These are phyloP conservation scores for Thraustochytrium striatum DNA, from an alignment of 352 stramenopile genomes.

Conservation along the genomic window DNA sequence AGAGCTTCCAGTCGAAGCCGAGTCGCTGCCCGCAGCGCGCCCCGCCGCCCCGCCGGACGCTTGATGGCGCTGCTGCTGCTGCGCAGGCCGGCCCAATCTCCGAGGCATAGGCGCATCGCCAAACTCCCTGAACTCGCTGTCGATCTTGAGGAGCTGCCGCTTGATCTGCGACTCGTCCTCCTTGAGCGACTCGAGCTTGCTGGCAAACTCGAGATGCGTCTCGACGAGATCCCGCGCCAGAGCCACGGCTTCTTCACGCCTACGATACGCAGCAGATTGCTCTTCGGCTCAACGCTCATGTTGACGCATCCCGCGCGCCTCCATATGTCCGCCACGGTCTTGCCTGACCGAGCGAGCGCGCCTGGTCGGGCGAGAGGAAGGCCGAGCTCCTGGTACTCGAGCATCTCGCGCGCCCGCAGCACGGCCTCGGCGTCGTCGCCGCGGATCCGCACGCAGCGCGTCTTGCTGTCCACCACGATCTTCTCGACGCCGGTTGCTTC, in stretches of 20 bases:
- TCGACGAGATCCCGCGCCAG: conserved; percentile 35
- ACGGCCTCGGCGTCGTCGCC: conserved; percentile 32
- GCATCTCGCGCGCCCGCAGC: conserved; percentile 19
- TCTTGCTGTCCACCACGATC: conserved; percentile 24
- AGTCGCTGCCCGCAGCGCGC: too few species aligned
- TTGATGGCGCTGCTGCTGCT: too few species aligned
- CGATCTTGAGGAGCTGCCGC: conserved; percentile 8
- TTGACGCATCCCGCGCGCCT: conserved; percentile 33
- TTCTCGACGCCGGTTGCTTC: conserved; percentile 38
- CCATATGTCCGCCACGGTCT: conserved; percentile 27
- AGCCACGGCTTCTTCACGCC: conserved; percentile 3
- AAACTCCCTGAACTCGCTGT: conserved; percentile 27
- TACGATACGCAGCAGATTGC: conserved; percentile 3
- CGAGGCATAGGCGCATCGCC: too few species aligned
- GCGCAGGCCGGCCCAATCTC: too few species aligned
- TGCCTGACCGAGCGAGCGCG: background rate
- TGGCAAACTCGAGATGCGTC: conserved; percentile 20
- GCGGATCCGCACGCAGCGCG: conserved; percentile 8
- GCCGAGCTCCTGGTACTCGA: conserved; percentile 33
- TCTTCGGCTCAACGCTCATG: conserved; percentile 13
- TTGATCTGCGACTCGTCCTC: conserved; percentile 24
- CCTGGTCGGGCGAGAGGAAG: conserved; percentile 18
- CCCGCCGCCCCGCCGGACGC: too few species aligned
- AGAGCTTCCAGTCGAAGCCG: too few species aligned
- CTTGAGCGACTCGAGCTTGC: background rate